Evolutionary conservation across 305 asterid species (phyloP), one percentile per base, ranked within the genome.

Genomic region (Andrographis paniculata): DNA sequence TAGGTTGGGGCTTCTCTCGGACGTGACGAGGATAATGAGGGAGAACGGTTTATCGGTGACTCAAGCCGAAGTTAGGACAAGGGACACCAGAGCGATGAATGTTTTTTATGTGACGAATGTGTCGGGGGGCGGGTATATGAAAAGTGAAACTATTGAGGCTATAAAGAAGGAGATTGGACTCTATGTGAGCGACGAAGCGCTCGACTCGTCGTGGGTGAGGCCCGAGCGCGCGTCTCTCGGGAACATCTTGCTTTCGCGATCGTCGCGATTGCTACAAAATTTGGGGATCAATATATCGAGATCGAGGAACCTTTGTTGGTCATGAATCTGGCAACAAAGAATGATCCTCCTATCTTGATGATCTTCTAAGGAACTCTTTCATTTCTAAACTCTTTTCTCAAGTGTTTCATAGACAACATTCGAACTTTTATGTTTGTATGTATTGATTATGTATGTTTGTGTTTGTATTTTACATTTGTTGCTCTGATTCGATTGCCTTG

Each of bases 41-140:
- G 98, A 85, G 67, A 72, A 85, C 5, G 95, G 98, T 21, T 81
- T 89, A 4, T 85, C 93, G 0, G 91, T 89, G 11, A 72, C 76
- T 20, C 65, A 75, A 28, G 97, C 95, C 1, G 94, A 88, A 80
- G 95, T 85, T 18, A 62, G 82, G 5, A 89, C 95, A 5, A 73
- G 77, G 36, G 88, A 80, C 20, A 49, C 66, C 1, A 85, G 80
- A 61, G 95, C 95, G 13, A 68, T 78, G 4, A 89, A 82, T 20
- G 62, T 61, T 3, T 89, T 89, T 52, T 85, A 89, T 6, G 98
- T 85, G 53, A 73, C 75, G 1, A 93, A 82, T 78, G 75, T 79
- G 48, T 89, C 86, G 0, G 94, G 98, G 0, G 2, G 50, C 48
- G 48, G 42, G 0, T n/a, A n/a, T n/a, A 94, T 85, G 2, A 78